Conservation (phyloP, 2,329 filamentous ascomycete genomes). For the Trichoderma atroviride region DNA sequence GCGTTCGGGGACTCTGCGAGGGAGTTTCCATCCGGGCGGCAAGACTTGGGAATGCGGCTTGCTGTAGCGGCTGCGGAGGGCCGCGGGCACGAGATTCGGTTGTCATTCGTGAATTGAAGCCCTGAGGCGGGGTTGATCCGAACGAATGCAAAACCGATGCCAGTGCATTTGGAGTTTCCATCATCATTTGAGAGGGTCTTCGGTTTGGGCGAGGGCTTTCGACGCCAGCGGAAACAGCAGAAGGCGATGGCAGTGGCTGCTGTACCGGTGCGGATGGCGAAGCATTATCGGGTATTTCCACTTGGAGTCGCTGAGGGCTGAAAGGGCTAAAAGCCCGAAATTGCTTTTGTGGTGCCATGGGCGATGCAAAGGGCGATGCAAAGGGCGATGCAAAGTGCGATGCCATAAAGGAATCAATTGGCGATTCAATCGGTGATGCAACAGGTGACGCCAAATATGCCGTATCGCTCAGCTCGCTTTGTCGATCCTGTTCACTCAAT, state of each 20-base stretch:
- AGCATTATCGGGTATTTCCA: conserved; percentile 1
- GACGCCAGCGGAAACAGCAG: conserved; percentile 9
- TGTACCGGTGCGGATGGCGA: not conserved
- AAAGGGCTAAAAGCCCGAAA: not conserved
- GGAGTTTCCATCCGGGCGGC: conserved; percentile 25
- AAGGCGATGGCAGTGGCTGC: conserved; percentile 9
- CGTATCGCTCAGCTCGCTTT: not conserved
- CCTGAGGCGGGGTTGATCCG: conserved; percentile 32
- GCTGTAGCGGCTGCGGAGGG: conserved; percentile 31
- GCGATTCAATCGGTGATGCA: not conserved
- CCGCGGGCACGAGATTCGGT: conserved; percentile 32
- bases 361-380: conserved; percentile 8
- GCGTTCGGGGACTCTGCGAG: conserved; percentile 30
- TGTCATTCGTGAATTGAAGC: conserved; percentile 35
- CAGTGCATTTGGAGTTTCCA: not conserved
- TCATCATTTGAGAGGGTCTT: conserved; percentile 3
- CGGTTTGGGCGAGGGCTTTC: conserved; percentile 20
- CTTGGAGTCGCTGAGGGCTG: conserved; percentile 14
- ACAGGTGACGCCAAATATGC: not conserved
- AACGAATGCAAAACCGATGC: conserved; percentile 28
- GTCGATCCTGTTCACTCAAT: not conserved
- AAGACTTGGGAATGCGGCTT: conserved; percentile 32
- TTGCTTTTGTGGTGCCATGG: not conserved
- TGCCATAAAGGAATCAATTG: not conserved
- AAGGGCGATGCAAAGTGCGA: not conserved